Percentiles rank a stretch among this genome's conserved stretches.
phyloP scores from a whole-genome alignment of 352 stramenopile genomes.

The Aphanomyces euteiches region DNA sequence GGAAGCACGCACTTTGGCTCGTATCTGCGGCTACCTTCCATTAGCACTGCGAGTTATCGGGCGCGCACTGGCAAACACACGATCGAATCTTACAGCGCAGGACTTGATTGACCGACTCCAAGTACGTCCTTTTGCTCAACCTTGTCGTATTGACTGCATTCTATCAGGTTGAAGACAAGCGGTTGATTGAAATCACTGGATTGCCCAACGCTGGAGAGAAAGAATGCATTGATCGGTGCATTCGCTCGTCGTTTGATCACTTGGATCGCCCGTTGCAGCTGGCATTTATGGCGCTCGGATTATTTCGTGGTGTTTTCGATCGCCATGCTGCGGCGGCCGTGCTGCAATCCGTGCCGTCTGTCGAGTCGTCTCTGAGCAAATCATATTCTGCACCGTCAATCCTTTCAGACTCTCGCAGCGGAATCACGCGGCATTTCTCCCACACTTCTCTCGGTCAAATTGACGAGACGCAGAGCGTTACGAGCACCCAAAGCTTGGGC shows the following conservation, averaged over 20 bases:
- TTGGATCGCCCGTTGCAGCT: conserved; percentile 63
- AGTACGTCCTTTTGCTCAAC: conserved; percentile 26
- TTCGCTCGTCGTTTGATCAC: conserved; percentile 77
- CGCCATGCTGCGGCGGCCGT: conserved; percentile 63
- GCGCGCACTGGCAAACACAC: conserved; percentile 67
- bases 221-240: conserved; percentile 74
- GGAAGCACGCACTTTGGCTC: conserved; percentile 57
- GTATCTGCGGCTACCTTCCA: conserved; percentile 73
- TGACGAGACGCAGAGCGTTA: not conserved
- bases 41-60: conserved; percentile 77
- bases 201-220: conserved; percentile 73
- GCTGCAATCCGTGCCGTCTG: conserved; percentile 39
- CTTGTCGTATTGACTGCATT: not conserved
- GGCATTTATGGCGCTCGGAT: conserved; percentile 77
- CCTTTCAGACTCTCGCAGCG: not conserved
- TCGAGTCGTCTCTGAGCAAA: not conserved
- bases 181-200: conserved; percentile 70
- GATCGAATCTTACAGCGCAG: conserved; percentile 65
- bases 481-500: conserved; percentile 43
- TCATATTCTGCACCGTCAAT: conserved; percentile 2
- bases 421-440: not conserved
- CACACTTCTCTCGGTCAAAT: not conserved
- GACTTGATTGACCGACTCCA: conserved; percentile 80
- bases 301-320: conserved; percentile 77
- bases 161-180: conserved; percentile 50